A percentile compares a stretch with the other conserved stretches of the same genome.
These are phyloP conservation scores for Quercus phellos DNA, from an alignment of 331 rosid genomes.

Conservation along the genomic window DNA sequence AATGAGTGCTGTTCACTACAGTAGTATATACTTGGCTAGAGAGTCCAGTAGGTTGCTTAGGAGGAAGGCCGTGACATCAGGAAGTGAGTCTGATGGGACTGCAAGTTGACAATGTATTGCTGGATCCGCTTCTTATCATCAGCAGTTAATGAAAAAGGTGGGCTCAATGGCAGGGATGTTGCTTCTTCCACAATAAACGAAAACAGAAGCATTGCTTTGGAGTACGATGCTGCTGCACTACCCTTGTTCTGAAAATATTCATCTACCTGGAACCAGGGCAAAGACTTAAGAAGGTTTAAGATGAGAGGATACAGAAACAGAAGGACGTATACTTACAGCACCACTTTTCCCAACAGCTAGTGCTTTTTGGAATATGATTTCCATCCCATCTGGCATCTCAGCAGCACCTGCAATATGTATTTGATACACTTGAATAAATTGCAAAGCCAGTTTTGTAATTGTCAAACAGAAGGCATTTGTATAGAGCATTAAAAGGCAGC, in stretches of 20 bases:
- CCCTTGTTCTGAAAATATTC: slow-evolving; percentile 58
- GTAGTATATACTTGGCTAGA: slow-evolving; percentile 25
- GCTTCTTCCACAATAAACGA: slow-evolving; percentile 78
- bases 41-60: slow-evolving; percentile 23
- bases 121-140: slow-evolving; percentile 55
- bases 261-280: slow-evolving; percentile 54
- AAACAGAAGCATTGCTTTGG: slow-evolving; percentile 75
- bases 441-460: background rate
- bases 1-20: slow-evolving; percentile 33
- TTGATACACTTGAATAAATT: slow-evolving; percentile 9
- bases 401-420: slow-evolving; percentile 45
- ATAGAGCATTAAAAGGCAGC: slow-evolving; percentile 9
- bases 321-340: slow-evolving; percentile 56
- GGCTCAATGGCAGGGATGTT: slow-evolving; percentile 57
- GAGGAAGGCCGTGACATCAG: slow-evolving; percentile 37
- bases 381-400: slow-evolving; percentile 91
- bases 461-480: slow-evolving; percentile 10
- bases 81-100: slow-evolving; percentile 35
- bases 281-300: background rate
- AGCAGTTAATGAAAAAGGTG: slow-evolving; percentile 57
- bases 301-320: background rate
- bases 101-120: slow-evolving; percentile 52
- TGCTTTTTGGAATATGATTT: slow-evolving; percentile 70
- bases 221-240: slow-evolving; percentile 56
- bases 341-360: slow-evolving; percentile 61